Conservation (phyloP, 2,329 filamentous ascomycete genomes). For the Penicillium griseofulvum region DNA sequence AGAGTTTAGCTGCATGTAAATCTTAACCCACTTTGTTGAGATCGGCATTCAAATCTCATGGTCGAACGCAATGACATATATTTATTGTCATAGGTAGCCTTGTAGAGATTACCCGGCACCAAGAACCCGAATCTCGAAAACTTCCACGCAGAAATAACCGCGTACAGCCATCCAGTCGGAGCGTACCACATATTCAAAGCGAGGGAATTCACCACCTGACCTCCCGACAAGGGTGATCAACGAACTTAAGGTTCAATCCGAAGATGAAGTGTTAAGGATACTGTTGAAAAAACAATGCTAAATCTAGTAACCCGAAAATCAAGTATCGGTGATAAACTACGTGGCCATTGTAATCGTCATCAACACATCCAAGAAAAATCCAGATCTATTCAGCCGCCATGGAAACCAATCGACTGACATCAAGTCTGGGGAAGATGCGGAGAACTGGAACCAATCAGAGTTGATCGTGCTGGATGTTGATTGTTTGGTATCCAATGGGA, state of each 20-base stretch:
- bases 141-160: not conserved
- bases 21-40: conserved; percentile 18
- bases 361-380: not conserved
- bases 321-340: not conserved
- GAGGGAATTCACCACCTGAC: not conserved
- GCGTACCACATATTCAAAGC: not conserved
- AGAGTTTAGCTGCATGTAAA: conserved; percentile 4
- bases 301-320: not conserved
- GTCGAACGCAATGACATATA: not conserved
- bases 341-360: conserved; percentile 1
- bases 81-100: not conserved
- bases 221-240: conserved; percentile 2
- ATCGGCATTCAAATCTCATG: conserved; percentile 7
- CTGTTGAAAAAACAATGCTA: not conserved
- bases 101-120: not conserved
- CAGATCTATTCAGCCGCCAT: not conserved
- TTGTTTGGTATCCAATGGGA: conserved; percentile 12
- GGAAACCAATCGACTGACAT: not conserved
- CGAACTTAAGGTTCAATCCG: not conserved
- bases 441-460: not conserved
- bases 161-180: conserved; percentile 1
- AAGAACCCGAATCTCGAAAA: not conserved
- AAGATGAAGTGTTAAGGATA: not conserved
- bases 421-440: not conserved
- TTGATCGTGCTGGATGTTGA: not conserved